These are phyloP conservation scores for Penicillium manginii DNA, from an alignment of 495 filamentous ascomycete species.

Conservation along the genomic window DNA sequence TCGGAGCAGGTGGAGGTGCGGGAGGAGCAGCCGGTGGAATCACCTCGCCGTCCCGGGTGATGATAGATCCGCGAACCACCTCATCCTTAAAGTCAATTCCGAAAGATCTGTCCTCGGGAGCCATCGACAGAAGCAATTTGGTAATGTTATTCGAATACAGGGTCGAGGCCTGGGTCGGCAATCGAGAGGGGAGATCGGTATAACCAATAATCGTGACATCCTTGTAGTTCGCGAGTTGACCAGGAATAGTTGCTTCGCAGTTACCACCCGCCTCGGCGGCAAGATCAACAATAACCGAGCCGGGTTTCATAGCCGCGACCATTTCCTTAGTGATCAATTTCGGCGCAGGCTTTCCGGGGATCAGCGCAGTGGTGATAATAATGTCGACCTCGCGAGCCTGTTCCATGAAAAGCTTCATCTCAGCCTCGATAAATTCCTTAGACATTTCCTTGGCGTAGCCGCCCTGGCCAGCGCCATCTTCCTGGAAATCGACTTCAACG, in stretches of 20 bases:
- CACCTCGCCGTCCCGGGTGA: conserved; percentile 72
- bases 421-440: conserved; percentile 83
- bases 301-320: conserved; percentile 79
- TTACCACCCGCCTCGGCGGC: conserved; percentile 82
- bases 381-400: conserved; percentile 85
- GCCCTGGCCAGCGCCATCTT: conserved; percentile 79
- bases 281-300: conserved; percentile 79
- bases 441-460: conserved; percentile 90
- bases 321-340: conserved; percentile 78
- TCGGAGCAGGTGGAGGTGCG: conserved; percentile 66
- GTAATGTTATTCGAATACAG: conserved; percentile 88
- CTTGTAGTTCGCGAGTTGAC: conserved; percentile 67
- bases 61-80: conserved; percentile 78
- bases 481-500: conserved; percentile 80
- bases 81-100: conserved; percentile 77
- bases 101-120: conserved; percentile 71
- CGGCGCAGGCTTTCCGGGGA: conserved; percentile 75
- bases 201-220: conserved; percentile 83
- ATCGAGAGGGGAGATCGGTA: conserved; percentile 77
- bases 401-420: conserved; percentile 84
- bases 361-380: conserved; percentile 81
- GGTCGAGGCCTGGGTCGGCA: conserved; percentile 80
- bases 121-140: conserved; percentile 78
- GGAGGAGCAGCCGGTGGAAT: conserved; percentile 72
- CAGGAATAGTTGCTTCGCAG: conserved; percentile 73